Base-by-base conservation (phyloP, 2,329 filamentous ascomycete species). In the Dactylellina cionopaga region DNA sequence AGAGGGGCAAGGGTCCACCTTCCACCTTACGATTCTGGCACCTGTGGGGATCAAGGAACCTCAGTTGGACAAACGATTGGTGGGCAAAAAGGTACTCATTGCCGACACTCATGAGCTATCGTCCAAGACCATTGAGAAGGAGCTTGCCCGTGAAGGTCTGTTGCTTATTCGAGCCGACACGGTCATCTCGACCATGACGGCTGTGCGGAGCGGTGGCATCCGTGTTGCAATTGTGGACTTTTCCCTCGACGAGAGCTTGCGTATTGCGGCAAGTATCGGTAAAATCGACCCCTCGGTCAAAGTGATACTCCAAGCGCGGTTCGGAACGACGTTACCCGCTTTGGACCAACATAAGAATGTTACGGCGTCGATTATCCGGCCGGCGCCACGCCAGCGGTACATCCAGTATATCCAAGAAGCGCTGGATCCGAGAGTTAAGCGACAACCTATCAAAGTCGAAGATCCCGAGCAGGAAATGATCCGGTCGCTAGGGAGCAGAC, bases 1-100 rank as follows among this genome's bases (percentile, higher is more conserved):
- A 78, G 93, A 92, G 79, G 92, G 92, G 75, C 90, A 91, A 79
- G 94, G 94, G 76, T 96, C 92, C 82, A 90, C 89, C 24, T 99
- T 99, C 84, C 95, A 91, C 84, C 97, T 99, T 82, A 98, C 94
- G 11, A 76, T 77, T 49, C 63, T 76, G 15, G 76, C 75, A 25
- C 74, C 72, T 15, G 75, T 75, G n/a, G 75, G 74, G 52, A 75
- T 71, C 29, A 76, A 75, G 31, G 70, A 66, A n/a, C 63, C 74
- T 60, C 56, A 74, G 11, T 47, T 75, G 22, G 76, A 77, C 69
- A 76, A 76, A 62, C 60, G 76, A 52, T 55, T 77, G 22, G 49
- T 75, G 17, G 76, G 74, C 25, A 77, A 76, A 70, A 74, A 66
- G n/a, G 74, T 75, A 7, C 75, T 77, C 31, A 65, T 77, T 69